Evolutionary conservation across 2,329 filamentous ascomycete genomes (phyloP), one percentile per base, ranked within the genome.

Genomic region (Penicillium brasilianum): DNA sequence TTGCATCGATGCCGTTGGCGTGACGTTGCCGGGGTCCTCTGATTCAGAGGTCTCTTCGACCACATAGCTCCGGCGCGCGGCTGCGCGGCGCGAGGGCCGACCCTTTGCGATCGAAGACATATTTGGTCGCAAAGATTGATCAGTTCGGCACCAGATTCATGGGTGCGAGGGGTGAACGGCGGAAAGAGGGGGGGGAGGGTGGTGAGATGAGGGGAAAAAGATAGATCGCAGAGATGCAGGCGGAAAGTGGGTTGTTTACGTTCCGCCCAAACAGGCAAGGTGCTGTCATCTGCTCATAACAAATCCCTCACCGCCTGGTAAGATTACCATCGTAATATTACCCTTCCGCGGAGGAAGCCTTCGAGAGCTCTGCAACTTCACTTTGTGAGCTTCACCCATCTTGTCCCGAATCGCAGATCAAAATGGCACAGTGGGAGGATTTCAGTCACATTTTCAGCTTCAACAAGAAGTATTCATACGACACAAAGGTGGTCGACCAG

Each of bases 41-140:
- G 92, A 90, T 60, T 96, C 92, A 44, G 94, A 92, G 25, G 87
- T 85, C 20, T 86, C 92, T 66, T 96, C 92, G 61, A 93, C 81
- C 51, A 96, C 84, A 54, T 90, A 86, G 69, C 88, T 90, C 70
- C 89, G 88, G 72, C 92, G 86, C 55, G 90, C 77, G 46, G 84
- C 83, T 53, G 82, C 84, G 58, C 87, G 83, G 72, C 88, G 83
- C 58, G 85, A 84, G 11, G 87, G 84, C 67, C 88, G 82, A 49
- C 83, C 74, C 66, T 74, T 75, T 55, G 76, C 72, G 66, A 76
- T 69, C 56, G 77, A 77, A 62, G 76, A 71, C 77, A 79, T 79
- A 66, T 48, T 25, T 34, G 34, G 53, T 46, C 53, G 30, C 53
- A 69, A 70, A 59, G 39, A 60, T 60, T 39, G 63, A 58, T 64